Base-by-base conservation (phyloP, 2,329 filamentous ascomycete species). In the Fusarium illudens region DNA sequence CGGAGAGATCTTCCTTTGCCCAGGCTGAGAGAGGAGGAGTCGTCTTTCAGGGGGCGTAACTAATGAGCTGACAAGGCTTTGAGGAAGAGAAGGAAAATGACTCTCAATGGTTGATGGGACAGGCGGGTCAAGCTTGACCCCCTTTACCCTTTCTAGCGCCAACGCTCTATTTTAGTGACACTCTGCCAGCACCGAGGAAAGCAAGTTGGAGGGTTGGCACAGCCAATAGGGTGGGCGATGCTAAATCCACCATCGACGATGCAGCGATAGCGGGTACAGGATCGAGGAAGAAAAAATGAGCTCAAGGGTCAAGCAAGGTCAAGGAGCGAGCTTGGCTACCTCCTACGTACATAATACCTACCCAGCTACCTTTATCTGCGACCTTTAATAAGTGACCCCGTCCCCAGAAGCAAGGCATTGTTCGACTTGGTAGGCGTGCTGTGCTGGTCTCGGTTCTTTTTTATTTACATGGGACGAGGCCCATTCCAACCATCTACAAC, bases 211-310 rank as follows among this genome's bases (percentile, higher is more conserved):
- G 42, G 42, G 48, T 27, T 19, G 8, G 13, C 33, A 37, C 15
- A 25, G 22, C 65, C 65, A 68, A 69, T 68, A 54, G 65, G 53
- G 37, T 42, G 19, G n/a, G 37, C n/a, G 15, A 42, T 10, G 34
- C 34, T 17, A 36, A 44, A 20, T 22, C 20, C 37, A 39, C 37
- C 39, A 44, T 44, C 39, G 39, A 44, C 39, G 39, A 44, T 30
- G 37, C 22, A 27, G 37, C 51, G 39, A 39, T 29, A 44, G 51
- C 27, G 52, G 52, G 52, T 34, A 34, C 32, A 15, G 32, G 12
- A 34, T n/a, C 32, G 12, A 34, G 30, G 13, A 13, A 32, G 30
- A 34, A 34, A 55, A 55, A 42, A 39, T 22, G 25, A 54, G 36
- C 25, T 29, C n/a, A 54, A 39, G 37, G 37, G 36, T 32, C 25